phyloP scores from a whole-genome alignment of 306 rosid species.

The Citrullus colocynthis region DNA sequence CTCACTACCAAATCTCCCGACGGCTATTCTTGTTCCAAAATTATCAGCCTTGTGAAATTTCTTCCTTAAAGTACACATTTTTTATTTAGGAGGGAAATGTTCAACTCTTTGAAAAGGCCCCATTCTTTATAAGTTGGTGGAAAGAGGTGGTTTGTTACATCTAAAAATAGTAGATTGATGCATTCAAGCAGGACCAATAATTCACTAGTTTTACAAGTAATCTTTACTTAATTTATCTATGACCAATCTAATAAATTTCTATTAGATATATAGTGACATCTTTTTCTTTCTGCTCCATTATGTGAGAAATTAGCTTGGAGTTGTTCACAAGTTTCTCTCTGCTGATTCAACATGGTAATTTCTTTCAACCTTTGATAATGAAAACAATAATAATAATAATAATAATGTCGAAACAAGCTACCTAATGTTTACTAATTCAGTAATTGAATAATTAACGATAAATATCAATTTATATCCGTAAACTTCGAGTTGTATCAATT shows the following conservation, averaged over 20 bases:
- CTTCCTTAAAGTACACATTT: conserved; percentile 1
- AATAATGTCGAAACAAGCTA: background rate
- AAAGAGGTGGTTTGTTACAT: conserved; percentile 9
- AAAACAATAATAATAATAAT: background rate
- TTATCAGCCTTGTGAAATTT: background rate
- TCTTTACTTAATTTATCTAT: background rate
- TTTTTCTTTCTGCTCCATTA: background rate
- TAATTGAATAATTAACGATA: too few species aligned
- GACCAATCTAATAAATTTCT: background rate
- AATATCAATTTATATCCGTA: too few species aligned
- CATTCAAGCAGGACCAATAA: background rate
- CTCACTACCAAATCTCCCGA: background rate
- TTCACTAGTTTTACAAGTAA: background rate
- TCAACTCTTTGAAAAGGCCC: background rate
- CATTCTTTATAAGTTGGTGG: conserved; percentile 3
- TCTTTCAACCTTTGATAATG: conserved; percentile 5
- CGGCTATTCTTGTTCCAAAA: background rate
- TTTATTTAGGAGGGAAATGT: background rate
- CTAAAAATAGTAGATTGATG: background rate
- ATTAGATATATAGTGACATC: background rate
- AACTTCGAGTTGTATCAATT: too few species aligned
- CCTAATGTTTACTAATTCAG: background rate
- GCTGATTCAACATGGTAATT: conserved; percentile 20
- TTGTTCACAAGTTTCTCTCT: conserved; percentile 21
- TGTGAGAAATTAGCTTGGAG: conserved; percentile 13